A percentile compares a stretch with the other conserved stretches of the same genome.
These are phyloP conservation scores for Cordyceps cateniannulata DNA, from an alignment of 2,329 filamentous ascomycete species.

Conservation along the genomic window DNA sequence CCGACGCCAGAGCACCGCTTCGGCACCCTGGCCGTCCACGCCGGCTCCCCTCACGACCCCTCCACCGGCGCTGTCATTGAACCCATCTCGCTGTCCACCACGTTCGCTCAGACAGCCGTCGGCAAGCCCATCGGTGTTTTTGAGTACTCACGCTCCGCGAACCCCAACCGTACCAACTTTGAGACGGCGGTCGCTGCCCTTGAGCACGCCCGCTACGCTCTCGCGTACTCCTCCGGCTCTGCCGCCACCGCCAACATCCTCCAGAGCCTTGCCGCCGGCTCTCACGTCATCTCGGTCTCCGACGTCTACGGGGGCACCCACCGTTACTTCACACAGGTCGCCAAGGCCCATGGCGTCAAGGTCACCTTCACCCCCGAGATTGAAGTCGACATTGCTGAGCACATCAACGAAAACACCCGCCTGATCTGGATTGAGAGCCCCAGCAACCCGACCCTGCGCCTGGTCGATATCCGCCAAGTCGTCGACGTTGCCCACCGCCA, in stretches of 20 bases:
- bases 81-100: constrained; percentile 91
- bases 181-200: constrained; percentile 86
- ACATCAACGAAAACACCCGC: constrained; percentile 86
- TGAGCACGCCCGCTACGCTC: constrained; percentile 85
- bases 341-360: constrained; percentile 84
- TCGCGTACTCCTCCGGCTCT: constrained; percentile 91
- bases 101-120: constrained; percentile 85
- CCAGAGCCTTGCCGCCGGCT: constrained; percentile 83
- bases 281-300: constrained; percentile 91
- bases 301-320: constrained; percentile 98
- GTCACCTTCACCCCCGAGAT: constrained; percentile 94
- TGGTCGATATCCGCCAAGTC: constrained; percentile 89
- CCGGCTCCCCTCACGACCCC: constrained; percentile 84
- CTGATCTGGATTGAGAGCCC: constrained; percentile 94
- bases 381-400: constrained; percentile 74
- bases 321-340: constrained; percentile 97
- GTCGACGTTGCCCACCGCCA: constrained; percentile 76
- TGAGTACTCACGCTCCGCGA: constrained; percentile 90
- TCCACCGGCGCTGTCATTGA: constrained; percentile 93
- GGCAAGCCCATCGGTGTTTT: constrained; percentile 82
- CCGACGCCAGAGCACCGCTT: constrained; percentile 71
- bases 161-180: constrained; percentile 94
- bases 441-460: constrained; percentile 85
- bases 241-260: constrained; percentile 90
- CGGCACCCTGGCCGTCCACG: constrained; percentile 91